A percentile compares a stretch with the other conserved stretches of the same genome.
phyloP scores from a whole-genome alignment of 2,329 filamentous ascomycete species.

The Epichloe hybrida region DNA sequence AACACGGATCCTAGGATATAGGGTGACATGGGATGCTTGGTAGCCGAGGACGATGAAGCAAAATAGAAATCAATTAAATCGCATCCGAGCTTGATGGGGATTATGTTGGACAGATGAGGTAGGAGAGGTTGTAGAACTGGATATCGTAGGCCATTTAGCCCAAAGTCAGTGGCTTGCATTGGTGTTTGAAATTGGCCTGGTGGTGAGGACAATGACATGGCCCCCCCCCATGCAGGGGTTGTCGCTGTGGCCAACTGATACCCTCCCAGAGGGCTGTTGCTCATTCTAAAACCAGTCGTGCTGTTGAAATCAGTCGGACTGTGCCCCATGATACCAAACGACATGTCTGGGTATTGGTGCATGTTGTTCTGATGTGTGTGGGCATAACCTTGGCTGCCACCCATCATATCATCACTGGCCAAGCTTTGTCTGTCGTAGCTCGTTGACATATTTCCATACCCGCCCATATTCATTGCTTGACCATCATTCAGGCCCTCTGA shows the following conservation, averaged over 20 bases:
- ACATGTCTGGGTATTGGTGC: conserved; percentile 42
- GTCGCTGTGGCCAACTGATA: conserved; percentile 45
- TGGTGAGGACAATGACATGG: conserved; percentile 45
- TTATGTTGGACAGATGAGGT: conserved; percentile 69
- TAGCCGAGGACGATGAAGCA: conserved; percentile 71
- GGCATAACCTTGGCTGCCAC: background rate
- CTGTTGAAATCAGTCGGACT: conserved; percentile 37
- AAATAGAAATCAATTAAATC: conserved; percentile 88
- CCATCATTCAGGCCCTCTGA: background rate
- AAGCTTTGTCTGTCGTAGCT: conserved; percentile 6
- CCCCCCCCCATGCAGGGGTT: conserved; percentile 45
- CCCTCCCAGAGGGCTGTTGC: conserved; percentile 39
- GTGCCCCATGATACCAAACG: conserved; percentile 41
- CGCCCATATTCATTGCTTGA: conserved; percentile 1
- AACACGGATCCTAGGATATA: conserved; percentile 85
- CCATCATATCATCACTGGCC: conserved; percentile 4
- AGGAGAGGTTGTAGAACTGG: conserved; percentile 75
- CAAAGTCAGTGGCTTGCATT: conserved; percentile 43
- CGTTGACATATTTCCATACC: conserved; percentile 4
- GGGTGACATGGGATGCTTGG: conserved; percentile 79
- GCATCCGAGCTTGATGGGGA: conserved; percentile 69
- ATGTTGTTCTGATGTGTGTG: conserved; percentile 19
- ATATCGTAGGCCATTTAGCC: conserved; percentile 52
- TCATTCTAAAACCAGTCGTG: conserved; percentile 39
- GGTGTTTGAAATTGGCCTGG: conserved; percentile 44